Evolutionary conservation across 306 rosid genomes (phyloP).

Genomic region (Cucurbita moschata): DNA sequence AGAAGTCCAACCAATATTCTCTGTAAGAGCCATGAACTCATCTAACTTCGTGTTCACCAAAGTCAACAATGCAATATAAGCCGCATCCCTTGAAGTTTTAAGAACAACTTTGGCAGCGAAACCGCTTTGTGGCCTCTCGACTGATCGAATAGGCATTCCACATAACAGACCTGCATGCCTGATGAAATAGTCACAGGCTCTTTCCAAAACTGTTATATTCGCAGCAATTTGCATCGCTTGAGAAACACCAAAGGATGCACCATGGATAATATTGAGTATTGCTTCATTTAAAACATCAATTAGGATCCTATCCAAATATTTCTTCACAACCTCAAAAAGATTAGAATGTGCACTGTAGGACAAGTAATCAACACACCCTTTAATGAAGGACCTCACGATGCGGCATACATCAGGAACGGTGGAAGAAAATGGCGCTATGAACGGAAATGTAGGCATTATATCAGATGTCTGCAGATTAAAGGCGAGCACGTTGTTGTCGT

Average conservation of each 20-base stretch:
- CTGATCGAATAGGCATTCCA: constrained; percentile 33
- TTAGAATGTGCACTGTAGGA: constrained; percentile 36
- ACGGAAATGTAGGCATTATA: constrained; percentile 84
- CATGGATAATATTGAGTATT: constrained; percentile 42
- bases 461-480: constrained; percentile 66
- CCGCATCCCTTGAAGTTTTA: constrained; percentile 60
- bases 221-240: constrained; percentile 98
- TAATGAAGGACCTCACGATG: constrained; percentile 66
- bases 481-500: constrained; percentile 48
- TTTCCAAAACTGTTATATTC: constrained; percentile 67
- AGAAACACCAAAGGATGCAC: constrained; percentile 46
- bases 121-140: constrained; percentile 47
- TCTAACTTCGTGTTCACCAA: constrained; percentile 56
- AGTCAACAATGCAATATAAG: constrained; percentile 45
- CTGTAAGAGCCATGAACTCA: constrained; percentile 57
- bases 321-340: constrained; percentile 49
- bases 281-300: constrained; percentile 66
- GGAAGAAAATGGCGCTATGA: constrained; percentile 74
- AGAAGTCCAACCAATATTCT: constrained; percentile 50
- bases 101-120: constrained; percentile 73
- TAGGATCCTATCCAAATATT: constrained; percentile 56
- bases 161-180: constrained; percentile 56
- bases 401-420: constrained; percentile 73
- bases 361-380: constrained; percentile 77
- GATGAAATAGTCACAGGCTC: constrained; percentile 84